Percentiles rank a stretch among this genome's conserved stretches.
phyloP scores from a whole-genome alignment of 257 asterid genomes.

The Verbascum thapsus region DNA sequence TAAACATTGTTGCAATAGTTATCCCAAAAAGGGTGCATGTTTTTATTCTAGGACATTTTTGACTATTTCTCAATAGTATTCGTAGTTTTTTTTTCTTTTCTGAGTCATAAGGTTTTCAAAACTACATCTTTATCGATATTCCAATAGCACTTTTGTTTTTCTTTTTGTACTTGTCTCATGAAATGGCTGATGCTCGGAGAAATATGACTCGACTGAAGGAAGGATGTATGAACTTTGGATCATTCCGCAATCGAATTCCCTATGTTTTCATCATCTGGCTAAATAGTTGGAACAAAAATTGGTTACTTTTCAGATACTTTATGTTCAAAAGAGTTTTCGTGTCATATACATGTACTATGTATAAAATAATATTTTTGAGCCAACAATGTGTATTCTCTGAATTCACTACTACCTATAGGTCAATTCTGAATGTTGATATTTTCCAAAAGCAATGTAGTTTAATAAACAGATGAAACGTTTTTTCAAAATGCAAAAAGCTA shows the following conservation, averaged over 20 bases:
- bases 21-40: neutral
- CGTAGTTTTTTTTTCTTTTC: neutral
- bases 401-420: slow-evolving; percentile 12
- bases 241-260: neutral
- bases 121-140: neutral
- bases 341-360: neutral
- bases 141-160: neutral
- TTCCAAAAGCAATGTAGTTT: slow-evolving; percentile 6
- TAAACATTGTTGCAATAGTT: slow-evolving; percentile 3
- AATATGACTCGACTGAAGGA: slow-evolving; percentile 15
- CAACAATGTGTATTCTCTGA: slow-evolving; percentile 3
- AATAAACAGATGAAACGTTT: slow-evolving; percentile 8
- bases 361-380: neutral
- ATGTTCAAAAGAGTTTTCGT: neutral
- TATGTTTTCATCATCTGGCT: neutral
- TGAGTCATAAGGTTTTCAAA: neutral
- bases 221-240: slow-evolving; percentile 9
- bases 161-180: slow-evolving; percentile 8
- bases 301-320: slow-evolving; percentile 11
- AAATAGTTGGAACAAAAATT: slow-evolving; percentile 6
- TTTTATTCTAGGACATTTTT: neutral
- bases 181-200: slow-evolving; percentile 12
- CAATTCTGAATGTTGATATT: slow-evolving; percentile 5
- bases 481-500: slow-evolving; percentile 1
- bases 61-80: neutral